Conservation (phyloP, 768 basidiomycete species). For the Piloderma croceum region DNA sequence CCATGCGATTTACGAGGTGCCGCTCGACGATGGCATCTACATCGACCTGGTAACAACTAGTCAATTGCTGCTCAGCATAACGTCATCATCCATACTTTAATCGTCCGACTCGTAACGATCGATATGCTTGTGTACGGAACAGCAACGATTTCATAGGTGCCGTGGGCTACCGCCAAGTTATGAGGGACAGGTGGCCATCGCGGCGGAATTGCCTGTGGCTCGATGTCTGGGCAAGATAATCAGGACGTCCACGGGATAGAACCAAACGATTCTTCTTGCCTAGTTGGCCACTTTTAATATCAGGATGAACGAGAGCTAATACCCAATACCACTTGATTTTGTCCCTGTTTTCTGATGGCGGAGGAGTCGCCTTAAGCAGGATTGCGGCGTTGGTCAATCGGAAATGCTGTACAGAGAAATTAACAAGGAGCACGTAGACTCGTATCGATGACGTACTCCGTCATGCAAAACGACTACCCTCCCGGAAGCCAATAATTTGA, state of each 20-base stretch:
- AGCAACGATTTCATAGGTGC: slow-evolving; percentile 59
- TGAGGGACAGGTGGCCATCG: slow-evolving; percentile 65
- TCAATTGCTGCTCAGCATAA: slow-evolving; percentile 4
- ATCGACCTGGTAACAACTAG: slow-evolving; percentile 49
- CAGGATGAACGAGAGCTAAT: slow-evolving; percentile 63
- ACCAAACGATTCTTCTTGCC: slow-evolving; percentile 42
- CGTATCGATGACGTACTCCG: slow-evolving; percentile 46
- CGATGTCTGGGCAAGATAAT: slow-evolving; percentile 43
- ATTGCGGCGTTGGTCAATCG: slow-evolving; percentile 62
- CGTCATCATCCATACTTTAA: slow-evolving; percentile 54
- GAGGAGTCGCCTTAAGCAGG: slow-evolving; percentile 58
- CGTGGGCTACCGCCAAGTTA: slow-evolving; percentile 41
- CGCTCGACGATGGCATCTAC: slow-evolving; percentile 61
- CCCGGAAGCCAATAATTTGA: slow-evolving; percentile 63
- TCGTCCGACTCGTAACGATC: slow-evolving; percentile 59
- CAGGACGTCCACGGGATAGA: background rate
- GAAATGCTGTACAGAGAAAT: slow-evolving; percentile 58
- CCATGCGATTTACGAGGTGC: slow-evolving; percentile 57
- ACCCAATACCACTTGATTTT: slow-evolving; percentile 59
- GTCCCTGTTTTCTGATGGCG: slow-evolving; percentile 39
- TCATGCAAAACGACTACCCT: slow-evolving; percentile 82
- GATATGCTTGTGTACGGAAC: slow-evolving; percentile 71
- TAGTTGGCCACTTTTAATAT: slow-evolving; percentile 48
- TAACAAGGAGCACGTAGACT: background rate
- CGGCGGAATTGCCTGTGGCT: slow-evolving; percentile 57